Conservation (phyloP, 257 asterid genomes). For the Fraxinus quadrangulata region DNA sequence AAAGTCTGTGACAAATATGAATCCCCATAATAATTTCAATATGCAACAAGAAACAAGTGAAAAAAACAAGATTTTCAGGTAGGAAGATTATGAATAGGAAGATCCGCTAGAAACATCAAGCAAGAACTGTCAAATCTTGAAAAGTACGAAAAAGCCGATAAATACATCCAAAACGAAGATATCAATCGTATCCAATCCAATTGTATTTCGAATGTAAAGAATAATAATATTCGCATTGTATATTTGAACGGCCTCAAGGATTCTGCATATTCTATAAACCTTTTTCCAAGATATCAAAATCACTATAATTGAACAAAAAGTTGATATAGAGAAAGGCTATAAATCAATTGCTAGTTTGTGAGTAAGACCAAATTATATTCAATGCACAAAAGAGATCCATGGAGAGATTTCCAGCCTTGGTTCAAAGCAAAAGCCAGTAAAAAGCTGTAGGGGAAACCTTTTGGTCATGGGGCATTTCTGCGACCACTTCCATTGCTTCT, state of each 20-base stretch:
- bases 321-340: conserved; percentile 4
- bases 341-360: neutral
- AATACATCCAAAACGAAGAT: neutral
- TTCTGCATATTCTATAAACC: conserved; percentile 35
- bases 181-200: conserved; percentile 21
- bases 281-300: conserved; percentile 29
- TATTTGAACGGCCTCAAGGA: conserved; percentile 32
- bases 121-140: neutral
- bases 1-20: too few species aligned
- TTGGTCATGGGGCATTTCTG: conserved; percentile 84
- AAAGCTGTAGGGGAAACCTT: conserved; percentile 93
- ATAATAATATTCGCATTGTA: conserved; percentile 30
- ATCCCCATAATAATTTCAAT: too few species aligned
- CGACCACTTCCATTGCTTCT: conserved; percentile 88
- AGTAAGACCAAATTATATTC: neutral
- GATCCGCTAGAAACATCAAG: neutral
- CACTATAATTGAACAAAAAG: conserved; percentile 24
- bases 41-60: neutral
- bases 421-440: conserved; percentile 90
- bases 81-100: too few species aligned
- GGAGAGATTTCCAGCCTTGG: conserved; percentile 81
- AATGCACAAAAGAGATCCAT: conserved; percentile 22
- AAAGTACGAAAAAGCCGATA: neutral
- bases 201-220: conserved; percentile 35
- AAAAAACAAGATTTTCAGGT: too few species aligned